These are phyloP conservation scores for Pilatotrama ljubarskyi DNA, from an alignment of 768 basidiomycete species.

Conservation along the genomic window DNA sequence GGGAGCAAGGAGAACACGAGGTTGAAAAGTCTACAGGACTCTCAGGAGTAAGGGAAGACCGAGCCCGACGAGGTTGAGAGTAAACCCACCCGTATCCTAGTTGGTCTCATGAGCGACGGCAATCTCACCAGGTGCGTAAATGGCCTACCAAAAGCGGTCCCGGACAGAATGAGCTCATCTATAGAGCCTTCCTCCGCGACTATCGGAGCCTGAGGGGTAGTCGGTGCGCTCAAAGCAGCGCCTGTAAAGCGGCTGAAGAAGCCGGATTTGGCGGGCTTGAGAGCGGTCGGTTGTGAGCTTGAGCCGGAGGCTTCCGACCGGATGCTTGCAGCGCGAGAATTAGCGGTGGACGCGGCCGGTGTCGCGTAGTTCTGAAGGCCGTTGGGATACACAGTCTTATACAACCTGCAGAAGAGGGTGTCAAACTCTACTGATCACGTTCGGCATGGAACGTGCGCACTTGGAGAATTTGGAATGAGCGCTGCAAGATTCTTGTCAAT, in stretches of 20 bases:
- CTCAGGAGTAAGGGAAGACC: background rate
- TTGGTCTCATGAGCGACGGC: background rate
- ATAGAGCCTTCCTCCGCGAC: conserved; percentile 50
- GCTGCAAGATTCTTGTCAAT: conserved; percentile 31
- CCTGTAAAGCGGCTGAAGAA: conserved; percentile 33
- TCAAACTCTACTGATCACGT: conserved; percentile 7
- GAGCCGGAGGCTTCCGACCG: conserved; percentile 24
- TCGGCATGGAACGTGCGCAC: conserved; percentile 34
- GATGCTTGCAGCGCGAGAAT: conserved; percentile 28
- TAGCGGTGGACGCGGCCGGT: conserved; percentile 26
- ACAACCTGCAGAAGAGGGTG: conserved; percentile 22
- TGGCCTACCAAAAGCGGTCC: conserved; percentile 68
- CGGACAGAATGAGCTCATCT: conserved; percentile 73
- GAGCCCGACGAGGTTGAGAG: background rate
- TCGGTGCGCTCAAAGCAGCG: conserved; percentile 23
- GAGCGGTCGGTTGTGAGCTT: conserved; percentile 7
- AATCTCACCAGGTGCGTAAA: background rate
- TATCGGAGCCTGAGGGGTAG: conserved; percentile 25
- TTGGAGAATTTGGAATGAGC: conserved; percentile 78
- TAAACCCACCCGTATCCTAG: conserved; percentile 33
- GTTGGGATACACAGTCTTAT: conserved; percentile 32
- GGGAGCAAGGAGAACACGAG: conserved; percentile 78
- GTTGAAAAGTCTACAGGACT: conserved; percentile 72
- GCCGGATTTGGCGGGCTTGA: conserved; percentile 17
- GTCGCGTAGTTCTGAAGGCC: conserved; percentile 31